Evolutionary conservation across 1,284 basidiomycete species (phyloP).

Genomic region (Chalciporus sp.): DNA sequence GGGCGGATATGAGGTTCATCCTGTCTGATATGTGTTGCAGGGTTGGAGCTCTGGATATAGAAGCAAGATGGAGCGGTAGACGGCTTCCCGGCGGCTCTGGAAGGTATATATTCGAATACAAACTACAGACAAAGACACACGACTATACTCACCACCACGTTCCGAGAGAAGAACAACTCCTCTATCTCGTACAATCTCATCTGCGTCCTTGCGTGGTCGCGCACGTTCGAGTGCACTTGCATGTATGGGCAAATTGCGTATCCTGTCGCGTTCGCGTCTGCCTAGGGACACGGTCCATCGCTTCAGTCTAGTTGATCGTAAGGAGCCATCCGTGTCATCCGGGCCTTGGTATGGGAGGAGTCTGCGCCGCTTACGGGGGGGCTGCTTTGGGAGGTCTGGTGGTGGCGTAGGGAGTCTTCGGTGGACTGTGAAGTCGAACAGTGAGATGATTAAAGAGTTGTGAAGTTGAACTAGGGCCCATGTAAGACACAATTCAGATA

Average conservation of each 20-base stretch:
- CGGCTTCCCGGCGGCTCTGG: conserved; percentile 72
- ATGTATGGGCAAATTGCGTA: conserved; percentile 54
- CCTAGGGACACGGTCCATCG: conserved; percentile 73
- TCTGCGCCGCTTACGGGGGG: conserved; percentile 72
- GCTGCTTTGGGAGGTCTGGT: conserved; percentile 58
- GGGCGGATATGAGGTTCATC: conserved; percentile 77
- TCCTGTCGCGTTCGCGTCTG: conserved; percentile 69
- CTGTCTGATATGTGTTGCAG: conserved; percentile 78
- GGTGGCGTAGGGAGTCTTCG: conserved; percentile 65
- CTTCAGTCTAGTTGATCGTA: conserved; percentile 69
- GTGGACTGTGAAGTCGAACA: conserved; percentile 76
- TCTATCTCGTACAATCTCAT: conserved; percentile 73
- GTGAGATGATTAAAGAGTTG: conserved; percentile 77
- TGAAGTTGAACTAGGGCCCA: conserved; percentile 65
- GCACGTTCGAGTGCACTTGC: conserved; percentile 40
- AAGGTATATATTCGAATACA: not conserved
- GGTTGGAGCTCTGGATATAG: conserved; percentile 67
- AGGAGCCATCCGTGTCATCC: conserved; percentile 51
- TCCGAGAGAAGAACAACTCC: conserved; percentile 64
- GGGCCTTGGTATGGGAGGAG: conserved; percentile 71
- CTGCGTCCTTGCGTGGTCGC: conserved; percentile 48
- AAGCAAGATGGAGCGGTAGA: conserved; percentile 67
- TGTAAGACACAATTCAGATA: conserved; percentile 10
- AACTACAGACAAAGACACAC: not conserved
- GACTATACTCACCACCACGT: conserved; percentile 53